Conservation (phyloP, 1,284 basidiomycete genomes). For the Sporisorium graminicola region DNA sequence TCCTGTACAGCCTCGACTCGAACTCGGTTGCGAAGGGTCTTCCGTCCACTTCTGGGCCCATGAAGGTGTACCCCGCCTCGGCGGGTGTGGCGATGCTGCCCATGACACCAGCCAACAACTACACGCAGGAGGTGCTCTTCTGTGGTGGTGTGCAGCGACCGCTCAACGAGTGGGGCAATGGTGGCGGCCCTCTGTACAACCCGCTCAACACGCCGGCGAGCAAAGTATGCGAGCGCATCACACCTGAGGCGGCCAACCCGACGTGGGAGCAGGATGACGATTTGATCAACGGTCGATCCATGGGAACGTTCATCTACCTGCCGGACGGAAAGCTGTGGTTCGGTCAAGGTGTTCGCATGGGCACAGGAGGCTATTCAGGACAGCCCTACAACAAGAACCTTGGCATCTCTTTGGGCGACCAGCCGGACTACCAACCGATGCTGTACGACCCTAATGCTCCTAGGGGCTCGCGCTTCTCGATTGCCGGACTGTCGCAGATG, state of each 20-base stretch:
- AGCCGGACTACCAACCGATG: conserved; percentile 79
- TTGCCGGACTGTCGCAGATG: conserved; percentile 76
- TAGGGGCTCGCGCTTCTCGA: conserved; percentile 77
- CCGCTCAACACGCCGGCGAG: conserved; percentile 39
- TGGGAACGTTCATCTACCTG: conserved; percentile 74
- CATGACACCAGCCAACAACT: conserved; percentile 88
- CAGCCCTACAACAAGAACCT: conserved; percentile 73
- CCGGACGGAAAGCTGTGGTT: conserved; percentile 77
- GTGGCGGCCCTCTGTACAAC: conserved; percentile 51
- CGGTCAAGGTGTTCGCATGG: conserved; percentile 57
- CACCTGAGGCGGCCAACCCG: conserved; percentile 47
- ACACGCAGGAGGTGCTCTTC: conserved; percentile 84
- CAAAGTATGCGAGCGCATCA: conserved; percentile 58
- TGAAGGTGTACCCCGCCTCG: conserved; percentile 84
- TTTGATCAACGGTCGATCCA: conserved; percentile 53
- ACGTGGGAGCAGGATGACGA: conserved; percentile 55
- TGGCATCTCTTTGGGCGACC: conserved; percentile 56
- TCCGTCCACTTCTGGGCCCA: conserved; percentile 34
- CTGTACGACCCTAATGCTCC: conserved; percentile 79
- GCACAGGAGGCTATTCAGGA: conserved; percentile 81
- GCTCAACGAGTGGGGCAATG: conserved; percentile 59
- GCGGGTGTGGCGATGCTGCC: conserved; percentile 91
- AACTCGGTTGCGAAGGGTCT: conserved; percentile 31
- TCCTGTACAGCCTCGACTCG: conserved; percentile 36
- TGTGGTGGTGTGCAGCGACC: conserved; percentile 82